Evolutionary conservation across 129 eudicot genomes (phyloP), one percentile per base, ranked within the genome.

Genomic region (Flaveria trinervia): DNA sequence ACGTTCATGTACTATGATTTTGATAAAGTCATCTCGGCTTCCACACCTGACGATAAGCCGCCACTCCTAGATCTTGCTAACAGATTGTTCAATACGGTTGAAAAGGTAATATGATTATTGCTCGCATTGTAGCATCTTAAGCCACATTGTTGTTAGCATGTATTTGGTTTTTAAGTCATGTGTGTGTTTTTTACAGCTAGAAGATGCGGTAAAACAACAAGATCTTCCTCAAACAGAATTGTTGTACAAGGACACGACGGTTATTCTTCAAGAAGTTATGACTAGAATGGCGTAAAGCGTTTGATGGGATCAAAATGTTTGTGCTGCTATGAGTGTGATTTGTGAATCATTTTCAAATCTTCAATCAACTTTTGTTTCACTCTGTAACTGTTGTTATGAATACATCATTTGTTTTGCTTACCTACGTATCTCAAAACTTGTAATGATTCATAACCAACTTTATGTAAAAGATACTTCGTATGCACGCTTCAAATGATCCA

Each of bases 1-100:
- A 87, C 97, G 1, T 83, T 91, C 74, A 91, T 90, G 98, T 93
- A 89, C 79, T 90, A 71, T 46, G 98, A 93, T 81, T 93, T 90
- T 45, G 98, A 93, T 81, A 87, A 91, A 73, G 78, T 93, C 25
- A 93, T 93, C 72, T 67, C 93, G 3, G 96, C 93, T 25, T 91
- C 98, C 18, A 20, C 84, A 5, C 76, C 73, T 1, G 77, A 80
- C 30, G 96, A 89, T 49, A 93, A 90, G 91, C 85, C 86, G 26
- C 85, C 96, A 30, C 93, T 93, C 10, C 78, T 85, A 3, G 86
- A 90, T 74, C 93, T 93, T 39, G 98, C 98, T 11, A 91, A 93
- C 48, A 86, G 96, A 66, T 72, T 93, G 78, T 93, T 93, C 68
- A 82, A 91, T 81, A 93, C 54, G 20, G 73, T 93, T 7, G 97